These are phyloP conservation scores for Pichia pseudocactophila DNA, from an alignment of 805 yeast genomes.

Conservation along the genomic window DNA sequence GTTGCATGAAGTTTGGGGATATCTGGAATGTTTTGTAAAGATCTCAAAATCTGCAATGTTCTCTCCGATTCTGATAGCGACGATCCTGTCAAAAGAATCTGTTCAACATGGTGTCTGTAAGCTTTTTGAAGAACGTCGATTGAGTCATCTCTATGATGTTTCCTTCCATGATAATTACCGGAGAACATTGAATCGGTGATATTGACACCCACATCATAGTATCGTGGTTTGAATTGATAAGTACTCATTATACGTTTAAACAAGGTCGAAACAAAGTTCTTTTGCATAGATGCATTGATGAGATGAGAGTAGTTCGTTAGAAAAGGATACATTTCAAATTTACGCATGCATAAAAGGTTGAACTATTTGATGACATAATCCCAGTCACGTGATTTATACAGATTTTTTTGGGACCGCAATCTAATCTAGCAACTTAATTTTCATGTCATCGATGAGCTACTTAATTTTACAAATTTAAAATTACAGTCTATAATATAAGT, in stretches of 20 bases:
- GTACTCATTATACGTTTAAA: neutral
- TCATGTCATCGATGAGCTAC: too few species aligned
- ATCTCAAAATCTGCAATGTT: slow-evolving; percentile 48
- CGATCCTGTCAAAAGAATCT: slow-evolving; percentile 79
- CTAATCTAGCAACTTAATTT: too few species aligned
- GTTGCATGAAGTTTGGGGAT: slow-evolving; percentile 48
- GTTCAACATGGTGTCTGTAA: slow-evolving; percentile 48
- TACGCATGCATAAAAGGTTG: too few species aligned
- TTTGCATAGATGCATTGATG: too few species aligned
- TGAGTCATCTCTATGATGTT: slow-evolving; percentile 61
- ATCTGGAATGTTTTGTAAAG: slow-evolving; percentile 7
- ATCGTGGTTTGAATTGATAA: slow-evolving; percentile 26
- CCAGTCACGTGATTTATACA: too few species aligned
- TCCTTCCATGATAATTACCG: slow-evolving; percentile 63
- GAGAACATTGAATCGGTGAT: slow-evolving; percentile 83
- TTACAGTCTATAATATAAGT: too few species aligned
- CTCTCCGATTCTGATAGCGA: slow-evolving; percentile 54
- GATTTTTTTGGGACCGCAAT: too few species aligned
- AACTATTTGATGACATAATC: too few species aligned
- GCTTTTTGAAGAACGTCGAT: slow-evolving; percentile 61
- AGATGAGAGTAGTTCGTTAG: too few species aligned
- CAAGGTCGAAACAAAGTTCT: neutral
- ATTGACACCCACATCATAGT: slow-evolving; percentile 45
- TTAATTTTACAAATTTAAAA: too few species aligned
- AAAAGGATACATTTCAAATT: too few species aligned